These are phyloP conservation scores for Corylus avellana DNA, from an alignment of 306 rosid species.

Conservation along the genomic window DNA sequence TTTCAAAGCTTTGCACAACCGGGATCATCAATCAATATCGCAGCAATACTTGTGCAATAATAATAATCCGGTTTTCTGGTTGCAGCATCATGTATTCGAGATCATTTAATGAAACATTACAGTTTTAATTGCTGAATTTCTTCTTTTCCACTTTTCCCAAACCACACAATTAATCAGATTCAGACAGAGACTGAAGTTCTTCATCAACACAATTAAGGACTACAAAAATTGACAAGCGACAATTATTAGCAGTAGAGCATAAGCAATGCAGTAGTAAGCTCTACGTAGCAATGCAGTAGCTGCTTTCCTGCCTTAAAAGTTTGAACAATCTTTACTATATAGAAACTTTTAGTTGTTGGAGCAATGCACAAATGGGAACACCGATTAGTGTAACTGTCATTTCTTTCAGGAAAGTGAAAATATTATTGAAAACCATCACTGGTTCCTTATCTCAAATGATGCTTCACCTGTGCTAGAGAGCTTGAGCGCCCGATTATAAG, in stretches of 20 bases:
- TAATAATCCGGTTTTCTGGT: neutral
- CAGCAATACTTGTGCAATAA: neutral
- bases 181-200: neutral
- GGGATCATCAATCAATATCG: neutral
- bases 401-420: neutral
- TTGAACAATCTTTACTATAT: neutral
- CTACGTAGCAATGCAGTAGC: neutral
- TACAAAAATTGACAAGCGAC: neutral
- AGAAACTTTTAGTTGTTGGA: neutral
- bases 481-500: slow-evolving; percentile 94
- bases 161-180: neutral
- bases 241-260: neutral
- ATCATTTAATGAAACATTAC: neutral
- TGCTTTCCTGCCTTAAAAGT: neutral
- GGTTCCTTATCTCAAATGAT: neutral
- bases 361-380: neutral
- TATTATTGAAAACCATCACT: neutral
- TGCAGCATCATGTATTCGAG: neutral
- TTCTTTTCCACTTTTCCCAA: neutral
- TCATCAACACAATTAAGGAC: neutral
- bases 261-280: neutral
- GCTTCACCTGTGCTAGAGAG: slow-evolving; percentile 73
- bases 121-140: neutral
- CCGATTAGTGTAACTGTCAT: neutral
- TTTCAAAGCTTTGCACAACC: neutral